Conservation (phyloP, 176 grass and related monocot genomes). For the Phoenix dactylifera region DNA sequence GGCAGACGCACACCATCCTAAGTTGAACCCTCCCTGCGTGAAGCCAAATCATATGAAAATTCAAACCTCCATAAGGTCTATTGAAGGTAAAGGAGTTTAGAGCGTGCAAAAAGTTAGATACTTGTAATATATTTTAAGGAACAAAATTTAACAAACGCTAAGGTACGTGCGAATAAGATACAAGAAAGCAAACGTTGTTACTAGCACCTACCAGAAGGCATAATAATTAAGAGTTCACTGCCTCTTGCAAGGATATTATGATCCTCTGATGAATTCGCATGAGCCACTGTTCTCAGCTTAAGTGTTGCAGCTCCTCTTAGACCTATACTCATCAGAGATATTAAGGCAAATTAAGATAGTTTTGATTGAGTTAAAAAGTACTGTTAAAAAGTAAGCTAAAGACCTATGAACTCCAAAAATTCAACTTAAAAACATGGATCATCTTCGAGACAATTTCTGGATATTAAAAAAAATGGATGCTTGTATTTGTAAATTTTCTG, state of each 20-base stretch:
- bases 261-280: slow-evolving; percentile 28
- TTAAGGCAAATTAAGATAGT: background rate
- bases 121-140: background rate
- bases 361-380: background rate
- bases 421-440: no score
- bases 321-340: slow-evolving; percentile 25
- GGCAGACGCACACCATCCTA: slow-evolving; percentile 45
- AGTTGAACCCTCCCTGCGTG: slow-evolving; percentile 46
- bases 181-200: background rate
- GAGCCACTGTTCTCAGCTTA: slow-evolving; percentile 41
- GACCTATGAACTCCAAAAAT: background rate
- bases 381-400: background rate
- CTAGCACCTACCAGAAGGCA: slow-evolving; percentile 55
- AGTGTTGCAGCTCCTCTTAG: slow-evolving; percentile 62
- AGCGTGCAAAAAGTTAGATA: background rate
- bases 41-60: slow-evolving; percentile 1
- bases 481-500: no score
- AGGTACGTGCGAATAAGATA: background rate
- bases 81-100: background rate
- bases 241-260: slow-evolving; percentile 50
- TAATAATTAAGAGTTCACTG: slow-evolving; percentile 37
- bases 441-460: no score
- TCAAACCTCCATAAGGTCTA: background rate
- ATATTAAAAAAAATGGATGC: no score
- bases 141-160: background rate